These are phyloP conservation scores for Crithidia bombi DNA, from an alignment of 208 protist species.

Conservation along the genomic window DNA sequence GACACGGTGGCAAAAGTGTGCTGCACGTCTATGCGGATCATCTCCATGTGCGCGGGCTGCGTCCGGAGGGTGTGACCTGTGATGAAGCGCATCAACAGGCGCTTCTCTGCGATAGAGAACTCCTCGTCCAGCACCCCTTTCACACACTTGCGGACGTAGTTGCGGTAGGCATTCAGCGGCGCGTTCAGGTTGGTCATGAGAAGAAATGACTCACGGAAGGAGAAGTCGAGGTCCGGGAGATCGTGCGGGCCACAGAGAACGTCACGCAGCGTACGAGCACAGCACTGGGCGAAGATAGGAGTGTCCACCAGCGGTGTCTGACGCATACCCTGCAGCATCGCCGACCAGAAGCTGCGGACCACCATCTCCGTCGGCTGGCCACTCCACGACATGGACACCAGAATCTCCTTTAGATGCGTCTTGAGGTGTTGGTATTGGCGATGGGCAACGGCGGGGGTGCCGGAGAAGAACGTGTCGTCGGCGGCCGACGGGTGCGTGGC, in stretches of 20 bases:
- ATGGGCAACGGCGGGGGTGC: constrained; percentile 15
- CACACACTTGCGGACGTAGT: constrained; percentile 24
- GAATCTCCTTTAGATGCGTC: constrained; percentile 38
- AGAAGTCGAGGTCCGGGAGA: constrained; percentile 30
- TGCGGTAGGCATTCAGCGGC: constrained; percentile 18
- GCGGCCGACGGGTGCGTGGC: background rate
- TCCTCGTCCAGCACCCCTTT: constrained; percentile 50
- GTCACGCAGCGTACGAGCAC: constrained; percentile 51
- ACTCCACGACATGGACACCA: constrained; percentile 39
- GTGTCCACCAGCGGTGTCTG: constrained; percentile 43
- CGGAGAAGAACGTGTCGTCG: constrained; percentile 7
- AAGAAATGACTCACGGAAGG: constrained; percentile 41
- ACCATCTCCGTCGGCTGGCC: constrained; percentile 10
- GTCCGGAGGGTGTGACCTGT: constrained; percentile 41
- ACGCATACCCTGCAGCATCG: constrained; percentile 44
- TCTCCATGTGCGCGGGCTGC: constrained; percentile 5
- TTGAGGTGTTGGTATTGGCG: constrained; percentile 41
- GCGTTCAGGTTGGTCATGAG: constrained; percentile 31
- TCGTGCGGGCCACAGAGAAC: constrained; percentile 48
- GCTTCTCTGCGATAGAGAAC: constrained; percentile 42
- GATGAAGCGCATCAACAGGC: constrained; percentile 53
- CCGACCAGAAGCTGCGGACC: constrained; percentile 40
- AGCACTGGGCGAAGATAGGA: constrained; percentile 53
- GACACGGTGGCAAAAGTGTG: constrained; percentile 1
- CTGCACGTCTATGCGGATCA: constrained; percentile 15